phyloP scores from a whole-genome alignment of 805 yeast species.

The Ogataea methylovora region DNA sequence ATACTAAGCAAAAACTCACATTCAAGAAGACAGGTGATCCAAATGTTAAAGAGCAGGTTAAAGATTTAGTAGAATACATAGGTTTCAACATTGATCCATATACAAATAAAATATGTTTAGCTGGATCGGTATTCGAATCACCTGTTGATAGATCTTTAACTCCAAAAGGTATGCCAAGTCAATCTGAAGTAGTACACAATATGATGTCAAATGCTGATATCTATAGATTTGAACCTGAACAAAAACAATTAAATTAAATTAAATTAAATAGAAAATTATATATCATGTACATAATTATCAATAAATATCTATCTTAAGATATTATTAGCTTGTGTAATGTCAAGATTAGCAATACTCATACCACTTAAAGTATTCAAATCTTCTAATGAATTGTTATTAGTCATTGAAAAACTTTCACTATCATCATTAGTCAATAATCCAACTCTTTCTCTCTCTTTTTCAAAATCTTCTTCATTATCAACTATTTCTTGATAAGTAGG shows the following conservation, averaged over 20 bases:
- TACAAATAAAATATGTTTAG: slow-evolving; percentile 46
- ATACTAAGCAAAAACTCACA: slow-evolving; percentile 53
- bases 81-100: slow-evolving; percentile 57
- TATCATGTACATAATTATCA: not conserved
- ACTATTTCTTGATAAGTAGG: slow-evolving; percentile 21
- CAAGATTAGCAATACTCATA: not conserved
- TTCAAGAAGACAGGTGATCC: slow-evolving; percentile 36
- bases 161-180: slow-evolving; percentile 20
- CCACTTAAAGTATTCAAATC: not conserved
- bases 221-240: slow-evolving; percentile 25
- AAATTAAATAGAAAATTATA: not conserved
- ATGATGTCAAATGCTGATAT: slow-evolving; percentile 29
- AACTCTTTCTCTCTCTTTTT: slow-evolving; percentile 6
- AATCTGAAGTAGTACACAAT: slow-evolving; percentile 18
- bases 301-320: too few relatives aligned
- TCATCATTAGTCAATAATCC: slow-evolving; percentile 19
- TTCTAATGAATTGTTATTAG: not conserved
- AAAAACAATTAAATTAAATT: not conserved
- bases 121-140: slow-evolving; percentile 64
- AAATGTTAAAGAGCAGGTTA: slow-evolving; percentile 36
- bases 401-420: not conserved
- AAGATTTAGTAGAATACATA: slow-evolving; percentile 52
- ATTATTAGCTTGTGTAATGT: too few relatives aligned
- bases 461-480: slow-evolving; percentile 8
- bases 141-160: slow-evolving; percentile 29